Evolutionary conservation across 192 early-diverging fungal species (phyloP), one percentile per base, ranked within the genome.

Genomic region (Umbelopsis vinacea): DNA sequence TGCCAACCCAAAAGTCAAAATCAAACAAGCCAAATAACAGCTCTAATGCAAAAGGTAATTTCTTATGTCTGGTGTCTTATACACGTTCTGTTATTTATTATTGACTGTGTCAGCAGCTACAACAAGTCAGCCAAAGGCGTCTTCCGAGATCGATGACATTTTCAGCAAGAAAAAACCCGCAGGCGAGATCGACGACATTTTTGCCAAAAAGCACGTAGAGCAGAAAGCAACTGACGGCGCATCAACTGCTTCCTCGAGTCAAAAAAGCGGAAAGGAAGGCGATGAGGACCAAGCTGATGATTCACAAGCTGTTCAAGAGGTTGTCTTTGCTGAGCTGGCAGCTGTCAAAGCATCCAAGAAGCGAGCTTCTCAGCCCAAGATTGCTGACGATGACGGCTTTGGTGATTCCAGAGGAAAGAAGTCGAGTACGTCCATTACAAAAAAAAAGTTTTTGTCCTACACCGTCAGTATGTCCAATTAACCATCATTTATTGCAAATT

Each of bases 401-500:
- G 71, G 74, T 38, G 78, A 79, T 55, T 73, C 78, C 0, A 37
- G 74, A 73, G 78, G 78, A 6, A 79, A 75, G 38, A 79, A 79
- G 29, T 69, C 37, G 15, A 72, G 78, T 79, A 69, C 53, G 63
- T 78, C n/a, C 0, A 50, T 50, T 10, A 21, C 3, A 29, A 29
- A 29, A 29, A 29, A 29, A 29, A 29, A 29, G 29, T 29, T 29
- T 29, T 15, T 15, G 11, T 33, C 46, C 15, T 22, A 17, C 5
- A 43, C 40, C 40, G 0, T 12, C 40, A 11, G 11, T 6, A 43
- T 12, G 11, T 11, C 40, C 1, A 11, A 12, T 11, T 43, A 11
- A 43, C 48, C 50, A 69, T 55, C 29, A 22, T 53, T 48, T 7
- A 2, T 9, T 15, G n/a, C 10, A 19, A 21, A 12, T 15, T 11